A percentile compares a stretch with the other conserved stretches of the same genome.
These are phyloP conservation scores for Colletotrichum tropicicola DNA, from an alignment of 2,329 filamentous ascomycete genomes.

Conservation along the genomic window DNA sequence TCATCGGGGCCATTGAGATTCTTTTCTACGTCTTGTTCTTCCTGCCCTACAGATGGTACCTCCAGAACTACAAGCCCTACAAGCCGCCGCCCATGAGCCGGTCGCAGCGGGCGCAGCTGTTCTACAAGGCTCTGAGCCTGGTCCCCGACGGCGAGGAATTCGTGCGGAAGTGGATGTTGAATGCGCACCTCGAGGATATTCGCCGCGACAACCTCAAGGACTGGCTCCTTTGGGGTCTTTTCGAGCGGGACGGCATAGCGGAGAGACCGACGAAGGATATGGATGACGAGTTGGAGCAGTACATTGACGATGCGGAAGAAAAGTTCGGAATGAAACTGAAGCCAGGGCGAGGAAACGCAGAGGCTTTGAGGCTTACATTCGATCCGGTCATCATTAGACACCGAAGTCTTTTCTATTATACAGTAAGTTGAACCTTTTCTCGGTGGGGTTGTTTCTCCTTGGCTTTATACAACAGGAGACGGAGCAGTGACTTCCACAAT, in stretches of 20 bases:
- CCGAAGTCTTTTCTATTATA: slow-evolving; percentile 65
- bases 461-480: no score
- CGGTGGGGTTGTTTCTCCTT: no score
- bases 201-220: slow-evolving; percentile 67
- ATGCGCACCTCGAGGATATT: slow-evolving; percentile 60
- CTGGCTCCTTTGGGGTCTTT: slow-evolving; percentile 69
- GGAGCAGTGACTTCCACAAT: no score
- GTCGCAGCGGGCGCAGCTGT: slow-evolving; percentile 16
- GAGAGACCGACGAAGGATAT: slow-evolving; percentile 48
- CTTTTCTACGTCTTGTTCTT: slow-evolving; percentile 54
- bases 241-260: slow-evolving; percentile 49
- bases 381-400: slow-evolving; percentile 65
- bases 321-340: slow-evolving; percentile 58
- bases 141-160: slow-evolving; percentile 63
- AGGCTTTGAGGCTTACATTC: slow-evolving; percentile 63
- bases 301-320: slow-evolving; percentile 60
- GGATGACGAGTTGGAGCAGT: slow-evolving; percentile 64
- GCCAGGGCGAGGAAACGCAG: slow-evolving; percentile 60
- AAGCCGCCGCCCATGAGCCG: background rate
- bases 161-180: slow-evolving; percentile 66
- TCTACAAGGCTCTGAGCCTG: slow-evolving; percentile 12
- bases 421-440: slow-evolving; percentile 50
- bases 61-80: slow-evolving; percentile 36
- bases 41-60: slow-evolving; percentile 49
- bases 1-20: slow-evolving; percentile 44